Percentiles rank a stretch among this genome's conserved stretches.
Evolutionary conservation across 306 rosid species (phyloP).

Genomic region (Quercus bicolor): DNA sequence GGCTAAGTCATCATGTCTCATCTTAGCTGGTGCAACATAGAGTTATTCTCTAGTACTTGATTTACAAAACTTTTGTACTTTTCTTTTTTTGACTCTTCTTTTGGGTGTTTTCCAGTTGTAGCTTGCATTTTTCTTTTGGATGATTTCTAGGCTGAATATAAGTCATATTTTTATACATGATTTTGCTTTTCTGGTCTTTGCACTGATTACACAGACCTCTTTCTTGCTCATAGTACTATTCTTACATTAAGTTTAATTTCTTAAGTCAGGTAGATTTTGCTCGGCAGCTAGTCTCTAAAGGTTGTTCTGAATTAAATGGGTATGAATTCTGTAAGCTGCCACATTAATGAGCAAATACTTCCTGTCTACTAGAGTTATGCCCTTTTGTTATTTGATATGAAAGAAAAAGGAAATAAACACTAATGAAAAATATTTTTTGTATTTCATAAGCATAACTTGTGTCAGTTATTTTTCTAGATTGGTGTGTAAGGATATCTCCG

Average conservation of each 20-base stretch:
- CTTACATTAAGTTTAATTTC: background rate
- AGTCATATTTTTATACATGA: background rate
- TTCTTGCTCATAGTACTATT: background rate
- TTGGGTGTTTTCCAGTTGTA: background rate
- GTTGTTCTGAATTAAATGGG: constrained; percentile 35
- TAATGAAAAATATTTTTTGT: background rate
- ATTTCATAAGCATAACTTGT: background rate
- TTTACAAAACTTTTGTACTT: background rate
- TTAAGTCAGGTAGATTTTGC: constrained; percentile 31
- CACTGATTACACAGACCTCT: background rate
- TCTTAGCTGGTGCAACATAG: background rate
- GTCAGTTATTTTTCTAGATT: constrained; percentile 43
- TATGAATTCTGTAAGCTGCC: constrained; percentile 11
- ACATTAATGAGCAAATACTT: background rate
- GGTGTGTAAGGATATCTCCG: constrained; percentile 77
- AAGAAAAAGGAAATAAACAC: background rate
- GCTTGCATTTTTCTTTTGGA: background rate
- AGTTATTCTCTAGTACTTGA: background rate
- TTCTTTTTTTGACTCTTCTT: background rate
- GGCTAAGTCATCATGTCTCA: background rate
- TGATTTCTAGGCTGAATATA: background rate
- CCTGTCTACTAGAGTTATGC: background rate
- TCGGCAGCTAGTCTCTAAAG: constrained; percentile 18
- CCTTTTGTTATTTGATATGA: background rate
- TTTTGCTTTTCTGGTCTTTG: background rate